phyloP scores from a whole-genome alignment of 2,329 filamentous ascomycete genomes.

The Cladophialophora bantiana region DNA sequence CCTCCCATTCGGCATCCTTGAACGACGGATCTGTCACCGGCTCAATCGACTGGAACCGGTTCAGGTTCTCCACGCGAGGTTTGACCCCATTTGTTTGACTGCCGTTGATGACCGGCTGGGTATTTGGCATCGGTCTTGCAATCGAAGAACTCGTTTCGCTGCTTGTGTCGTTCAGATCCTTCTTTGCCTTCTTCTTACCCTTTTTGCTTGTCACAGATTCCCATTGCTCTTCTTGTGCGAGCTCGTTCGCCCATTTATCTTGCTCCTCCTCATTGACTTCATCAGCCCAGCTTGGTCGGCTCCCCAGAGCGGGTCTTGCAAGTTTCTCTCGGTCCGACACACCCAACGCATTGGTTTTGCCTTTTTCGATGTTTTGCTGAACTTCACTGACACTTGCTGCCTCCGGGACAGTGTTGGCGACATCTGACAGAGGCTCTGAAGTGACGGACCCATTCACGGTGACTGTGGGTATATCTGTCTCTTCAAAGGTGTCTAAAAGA shows the following conservation, averaged over 20 bases:
- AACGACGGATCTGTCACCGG: slow-evolving; percentile 23
- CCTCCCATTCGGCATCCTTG: slow-evolving; percentile 39
- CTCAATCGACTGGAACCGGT: slow-evolving; percentile 38
- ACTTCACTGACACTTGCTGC: slow-evolving; percentile 23
- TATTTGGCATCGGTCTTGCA: slow-evolving; percentile 15
- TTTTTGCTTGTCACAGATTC: slow-evolving; percentile 67
- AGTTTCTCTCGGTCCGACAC: slow-evolving; percentile 32
- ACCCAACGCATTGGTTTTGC: slow-evolving; percentile 29
- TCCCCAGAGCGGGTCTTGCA: slow-evolving; percentile 33
- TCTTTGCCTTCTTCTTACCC: slow-evolving; percentile 59
- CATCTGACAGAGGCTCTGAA: slow-evolving; percentile 25
- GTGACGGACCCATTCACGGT: slow-evolving; percentile 31
- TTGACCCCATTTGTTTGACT: slow-evolving; percentile 29
- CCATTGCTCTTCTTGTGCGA: slow-evolving; percentile 62
- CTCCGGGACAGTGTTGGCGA: slow-evolving; percentile 19
- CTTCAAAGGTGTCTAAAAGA: slow-evolving; percentile 54
- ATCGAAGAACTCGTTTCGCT: slow-evolving; percentile 51
- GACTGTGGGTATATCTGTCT: slow-evolving; percentile 13
- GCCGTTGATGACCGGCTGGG: slow-evolving; percentile 27
- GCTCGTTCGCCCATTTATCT: slow-evolving; percentile 61
- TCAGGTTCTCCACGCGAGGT: slow-evolving; percentile 26
- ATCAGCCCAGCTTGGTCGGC: slow-evolving; percentile 52
- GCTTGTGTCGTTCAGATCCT: slow-evolving; percentile 49
- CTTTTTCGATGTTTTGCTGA: slow-evolving; percentile 32
- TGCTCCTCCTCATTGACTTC: slow-evolving; percentile 67